Base-by-base conservation (phyloP, 2,329 filamentous ascomycete genomes). In the Fusarium pilosicola region DNA sequence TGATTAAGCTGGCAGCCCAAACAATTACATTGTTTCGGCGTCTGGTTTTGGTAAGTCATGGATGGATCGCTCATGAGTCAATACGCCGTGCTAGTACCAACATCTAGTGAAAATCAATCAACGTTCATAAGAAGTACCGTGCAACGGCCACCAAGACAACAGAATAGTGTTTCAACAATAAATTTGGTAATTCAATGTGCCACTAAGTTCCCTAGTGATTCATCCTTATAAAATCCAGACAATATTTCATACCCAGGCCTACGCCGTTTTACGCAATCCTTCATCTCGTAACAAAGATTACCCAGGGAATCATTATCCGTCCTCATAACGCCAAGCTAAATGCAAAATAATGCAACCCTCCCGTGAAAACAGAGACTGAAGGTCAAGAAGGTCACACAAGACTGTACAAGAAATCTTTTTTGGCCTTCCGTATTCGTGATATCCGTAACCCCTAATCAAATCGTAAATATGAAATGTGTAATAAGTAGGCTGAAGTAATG, bases 311-410 rank as follows among this genome's bases (percentile, higher is more conserved):
- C 65, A 66, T 68, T 26, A 60, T 62, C 49, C 52, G 54, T 59
- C 39, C 55, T 65, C 51, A 72, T 46, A 34, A 76, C 76, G 73
- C 76, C 76, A 49, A 75, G 71, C 74, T 75, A 70, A 74, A 77
- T 71, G 68, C 61, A 68, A 45, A 62, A 38, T 62, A 65, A 68
- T 73, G 62, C 52, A 59, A 58, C 34, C n/a, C 32, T 51, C 36
- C 52, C n/a, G 42, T 48, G 38, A 72, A 60, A 59, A 58, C 30
- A 72, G 49, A 41, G 49, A 39, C 65, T 46, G 22, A 36, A 46
- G 26, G 32, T 26, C 24, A 54, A 64, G n/a, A 48, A 14, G 20
- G 56, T 34, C 22, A 14, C 51, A 30, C 36, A 44, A 49, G 62
- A 72, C 51, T n/a, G 24, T 59, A 39, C 39, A 26, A 49, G 28